Evolutionary conservation across 345 rosid genomes (phyloP).

Genomic region (Hibiscus trionum): DNA sequence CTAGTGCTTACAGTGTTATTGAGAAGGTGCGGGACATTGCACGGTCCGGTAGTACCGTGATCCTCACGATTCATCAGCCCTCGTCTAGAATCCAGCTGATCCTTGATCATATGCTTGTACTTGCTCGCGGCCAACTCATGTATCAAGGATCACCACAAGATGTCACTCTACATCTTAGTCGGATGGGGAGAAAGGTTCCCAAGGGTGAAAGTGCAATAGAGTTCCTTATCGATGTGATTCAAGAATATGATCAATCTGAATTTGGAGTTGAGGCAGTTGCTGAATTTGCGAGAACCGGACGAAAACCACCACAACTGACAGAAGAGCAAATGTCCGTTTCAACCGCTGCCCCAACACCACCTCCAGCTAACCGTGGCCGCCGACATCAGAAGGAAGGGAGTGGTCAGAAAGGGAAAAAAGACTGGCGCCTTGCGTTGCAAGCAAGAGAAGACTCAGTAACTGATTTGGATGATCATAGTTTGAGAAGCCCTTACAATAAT

Average conservation of each 20-base stretch:
- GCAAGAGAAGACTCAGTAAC: conserved; percentile 6
- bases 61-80: conserved; percentile 66
- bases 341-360: conserved; percentile 22
- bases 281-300: conserved; percentile 42
- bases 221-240: conserved; percentile 54
- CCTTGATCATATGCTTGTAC: conserved; percentile 53
- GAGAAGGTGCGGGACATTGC: conserved; percentile 63
- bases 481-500: conserved; percentile 41
- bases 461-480: conserved; percentile 28
- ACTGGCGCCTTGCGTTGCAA: conserved; percentile 27
- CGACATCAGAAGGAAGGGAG: background rate
- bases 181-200: conserved; percentile 51
- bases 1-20: conserved; percentile 53
- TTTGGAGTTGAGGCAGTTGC: conserved; percentile 44
- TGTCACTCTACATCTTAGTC: conserved; percentile 38
- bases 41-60: conserved; percentile 53
- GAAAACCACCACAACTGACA: conserved; percentile 40
- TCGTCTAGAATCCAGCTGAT: conserved; percentile 50
- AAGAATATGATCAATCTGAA: conserved; percentile 50
- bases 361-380: conserved; percentile 12
- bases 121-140: conserved; percentile 67
- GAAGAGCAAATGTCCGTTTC: conserved; percentile 28
- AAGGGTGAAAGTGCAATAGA: conserved; percentile 53
- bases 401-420: background rate
- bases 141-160: conserved; percentile 55